These are phyloP conservation scores for Noccaea bulbosa DNA, from an alignment of 345 rosid genomes.

Conservation along the genomic window DNA sequence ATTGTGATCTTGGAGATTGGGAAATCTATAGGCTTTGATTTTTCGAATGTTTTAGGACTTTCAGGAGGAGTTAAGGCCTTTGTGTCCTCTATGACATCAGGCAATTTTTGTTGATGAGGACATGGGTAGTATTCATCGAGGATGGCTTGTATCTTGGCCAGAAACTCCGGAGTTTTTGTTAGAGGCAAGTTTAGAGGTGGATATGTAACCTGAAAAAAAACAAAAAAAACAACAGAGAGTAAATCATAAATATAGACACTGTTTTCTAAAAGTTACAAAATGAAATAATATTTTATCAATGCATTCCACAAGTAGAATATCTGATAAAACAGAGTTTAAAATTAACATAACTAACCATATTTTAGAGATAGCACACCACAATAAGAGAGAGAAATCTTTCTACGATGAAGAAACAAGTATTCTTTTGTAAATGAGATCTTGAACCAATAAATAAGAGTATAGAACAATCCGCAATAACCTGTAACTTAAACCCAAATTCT, in stretches of 20 bases:
- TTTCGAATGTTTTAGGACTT: not conserved
- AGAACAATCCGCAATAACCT: not conserved
- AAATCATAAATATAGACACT: not conserved
- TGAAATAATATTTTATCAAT: not conserved
- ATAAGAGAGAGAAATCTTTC: no score
- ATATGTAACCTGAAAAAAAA: not conserved
- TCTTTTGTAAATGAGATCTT: not conserved
- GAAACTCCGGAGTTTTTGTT: not conserved
- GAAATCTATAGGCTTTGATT: slow-evolving; percentile 19
- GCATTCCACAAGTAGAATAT: not conserved
- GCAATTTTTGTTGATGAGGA: not conserved
- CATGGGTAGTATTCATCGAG: not conserved
- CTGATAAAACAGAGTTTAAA: no score
- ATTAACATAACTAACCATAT: no score
- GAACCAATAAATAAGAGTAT: not conserved
- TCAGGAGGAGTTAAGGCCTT: not conserved
- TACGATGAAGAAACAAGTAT: no score
- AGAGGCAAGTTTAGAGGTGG: slow-evolving; percentile 4
- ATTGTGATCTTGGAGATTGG: slow-evolving; percentile 6
- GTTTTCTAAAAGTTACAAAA: not conserved
- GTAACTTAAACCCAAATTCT: slow-evolving; percentile 6
- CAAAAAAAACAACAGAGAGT: not conserved
- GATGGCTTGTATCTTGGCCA: not conserved
- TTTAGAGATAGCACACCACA: not conserved
- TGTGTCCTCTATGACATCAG: not conserved